A percentile compares a stretch with the other conserved stretches of the same genome.
phyloP scores from a whole-genome alignment of 1,284 basidiomycete genomes.

The Naganishia sp. region DNA sequence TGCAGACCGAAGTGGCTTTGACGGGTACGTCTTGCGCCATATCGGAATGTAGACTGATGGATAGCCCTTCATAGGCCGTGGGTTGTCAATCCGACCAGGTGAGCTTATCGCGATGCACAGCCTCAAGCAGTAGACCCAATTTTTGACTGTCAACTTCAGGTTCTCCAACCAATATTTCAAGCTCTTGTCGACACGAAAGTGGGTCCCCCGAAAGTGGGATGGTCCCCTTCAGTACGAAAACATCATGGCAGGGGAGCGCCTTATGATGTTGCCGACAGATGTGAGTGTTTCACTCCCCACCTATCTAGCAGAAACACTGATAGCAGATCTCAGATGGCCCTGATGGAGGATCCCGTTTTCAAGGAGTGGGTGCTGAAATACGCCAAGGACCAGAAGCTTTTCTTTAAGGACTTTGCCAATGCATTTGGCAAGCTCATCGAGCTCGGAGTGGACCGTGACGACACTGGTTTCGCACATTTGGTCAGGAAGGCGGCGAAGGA shows the following conservation, averaged over 20 bases:
- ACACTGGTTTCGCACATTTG: constrained; percentile 49
- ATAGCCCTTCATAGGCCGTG: constrained; percentile 40
- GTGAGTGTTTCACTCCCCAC: constrained; percentile 37
- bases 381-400: constrained; percentile 59
- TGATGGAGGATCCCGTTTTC: constrained; percentile 54
- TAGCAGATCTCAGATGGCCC: constrained; percentile 47
- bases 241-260: constrained; percentile 54
- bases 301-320: constrained; percentile 43
- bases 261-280: constrained; percentile 62
- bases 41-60: background rate
- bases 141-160: background rate
- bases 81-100: constrained; percentile 56
- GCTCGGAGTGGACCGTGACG: constrained; percentile 54
- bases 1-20: constrained; percentile 56
- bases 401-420: constrained; percentile 59
- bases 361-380: constrained; percentile 55
- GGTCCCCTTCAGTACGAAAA: constrained; percentile 58
- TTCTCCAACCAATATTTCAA: constrained; percentile 59
- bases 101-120: background rate
- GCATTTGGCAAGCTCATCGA: constrained; percentile 55
- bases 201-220: constrained; percentile 59
- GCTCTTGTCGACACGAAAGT: constrained; percentile 57
- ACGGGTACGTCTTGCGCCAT: constrained; percentile 48
- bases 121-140: background rate
- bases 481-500: constrained; percentile 49